Evolutionary conservation across 192 early-diverging fungal species (phyloP), one percentile per base, ranked within the genome.

Genomic region (Pecoramyces ruminantium): DNA sequence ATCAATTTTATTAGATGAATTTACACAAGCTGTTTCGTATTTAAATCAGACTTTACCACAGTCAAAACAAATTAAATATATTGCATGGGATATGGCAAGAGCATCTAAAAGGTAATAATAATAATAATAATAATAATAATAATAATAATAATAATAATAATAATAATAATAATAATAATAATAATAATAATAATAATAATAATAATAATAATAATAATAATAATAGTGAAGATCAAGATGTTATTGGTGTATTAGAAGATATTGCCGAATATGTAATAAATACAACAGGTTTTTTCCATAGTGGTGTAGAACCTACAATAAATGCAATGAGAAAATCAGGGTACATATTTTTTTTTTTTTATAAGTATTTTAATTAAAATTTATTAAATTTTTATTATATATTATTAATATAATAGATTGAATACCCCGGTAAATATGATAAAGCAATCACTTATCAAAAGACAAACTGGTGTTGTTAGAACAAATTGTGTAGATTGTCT

Each of bases 401-500:
- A 6, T 6, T 34, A 34, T 6, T 34, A 34, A 34, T 34, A 34
- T 3, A 51, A 51, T n/a, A 67, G 51, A 27, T 67, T 67, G 9
- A 67, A 67, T n/a, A 67, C 51, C 9, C 51, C 51, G 2, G 51
- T 67, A n/a, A 67, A 67, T 67, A n/a, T n/a, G 25, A 67, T 67
- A 5, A 67, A 67, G n/a, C 51, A 18, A 18, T 86, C 86, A 29
- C 79, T 86, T 13, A 86, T 85, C 2, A 85, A 84, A 29, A 85
- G 86, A 17, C 97, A 98, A 84, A 88, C 90, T n/a, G 97, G 97
- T 29, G 90, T 98, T 11, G 89, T 97, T 8, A 89, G 97, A 25
- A 97, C 95, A 80, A 99, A 99, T 83, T 99, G 97, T 81, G 97
- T 99, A 79, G 97, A 99, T 83, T 99, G 97, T 86, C 82, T 99